phyloP scores from a whole-genome alignment of 2,329 filamentous ascomycete genomes.

The Paraphoma chrysanthemicola region DNA sequence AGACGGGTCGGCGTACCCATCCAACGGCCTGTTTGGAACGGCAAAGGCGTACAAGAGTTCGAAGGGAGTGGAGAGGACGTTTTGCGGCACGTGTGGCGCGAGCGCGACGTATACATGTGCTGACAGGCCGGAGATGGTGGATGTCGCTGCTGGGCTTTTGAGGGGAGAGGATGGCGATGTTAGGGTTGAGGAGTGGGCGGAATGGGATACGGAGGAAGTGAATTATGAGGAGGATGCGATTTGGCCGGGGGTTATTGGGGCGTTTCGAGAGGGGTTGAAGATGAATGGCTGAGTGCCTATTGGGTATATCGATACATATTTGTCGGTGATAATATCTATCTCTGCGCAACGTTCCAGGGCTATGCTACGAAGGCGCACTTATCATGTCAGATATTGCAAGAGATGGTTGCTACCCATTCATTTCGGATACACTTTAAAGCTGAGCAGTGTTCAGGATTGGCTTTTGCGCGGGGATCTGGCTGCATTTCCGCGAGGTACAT shows the following conservation, averaged over 20 bases:
- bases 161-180: background rate
- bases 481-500: too few species aligned
- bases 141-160: background rate
- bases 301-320: too few species aligned
- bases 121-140: constrained; percentile 42
- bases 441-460: too few species aligned
- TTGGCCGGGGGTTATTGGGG: background rate
- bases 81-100: constrained; percentile 69
- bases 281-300: too few species aligned
- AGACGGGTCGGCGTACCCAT: constrained; percentile 40
- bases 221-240: background rate
- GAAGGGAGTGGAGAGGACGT: constrained; percentile 63
- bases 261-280: background rate
- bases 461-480: too few species aligned
- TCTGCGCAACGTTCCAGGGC: too few species aligned
- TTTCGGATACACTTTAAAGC: too few species aligned
- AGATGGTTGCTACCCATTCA: too few species aligned
- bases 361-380: too few species aligned
- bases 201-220: background rate
- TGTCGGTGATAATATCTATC: too few species aligned
- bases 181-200: background rate
- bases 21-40: constrained; percentile 44
- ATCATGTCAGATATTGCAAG: too few species aligned
- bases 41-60: constrained; percentile 64
- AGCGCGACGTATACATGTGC: constrained; percentile 68